Base-by-base conservation (phyloP, 1,284 basidiomycete species). In the Tausonia pullulans region DNA sequence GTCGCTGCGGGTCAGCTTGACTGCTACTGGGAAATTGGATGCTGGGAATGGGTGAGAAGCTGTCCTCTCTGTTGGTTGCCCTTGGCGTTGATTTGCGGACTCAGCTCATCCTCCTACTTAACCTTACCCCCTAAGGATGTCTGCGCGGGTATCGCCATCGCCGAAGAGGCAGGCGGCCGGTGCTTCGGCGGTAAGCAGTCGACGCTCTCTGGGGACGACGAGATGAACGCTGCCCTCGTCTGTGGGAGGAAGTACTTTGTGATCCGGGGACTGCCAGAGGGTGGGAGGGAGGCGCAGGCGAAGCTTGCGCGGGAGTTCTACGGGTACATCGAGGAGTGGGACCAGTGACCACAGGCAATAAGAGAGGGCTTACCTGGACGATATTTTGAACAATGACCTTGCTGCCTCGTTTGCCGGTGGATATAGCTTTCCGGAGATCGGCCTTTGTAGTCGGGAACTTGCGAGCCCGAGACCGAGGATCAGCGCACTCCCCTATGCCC, bases 71-170 rank as follows among this genome's bases (percentile, higher is more conserved):
- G 39, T 13, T 5, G 9, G 9, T 7, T 45, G 14, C 9, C 51
- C 45, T n/a, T 16, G 3, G 4, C 10, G 11, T n/a, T 4, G 43
- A 13, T 1, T 40, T 3, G 39, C 6, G 13, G 9, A 27, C 5
- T 52, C 50, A 52, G 3, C 61, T 57, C 54, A 43, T 14, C 61
- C 46, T 44, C 52, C 48, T 41, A 44, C 43, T 56, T 41, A 57
- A 13, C 10, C 16, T 44, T 43, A 11, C 9, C 40, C 54, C 13
- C 40, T 11, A 69, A 73, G 73, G 74, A 78, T 66, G 77, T 74
- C 7, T 74, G 83, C 79, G 86, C 95, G 0, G 94, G 93, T 0
- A 84, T 90, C n/a, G 86, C 94, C 68, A 94, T 98, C 69, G 88
- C 90, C 0, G 82, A 89, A 68, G 95, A 97, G 75, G 90, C 94